A percentile compares a stretch with the other conserved stretches of the same genome.
Evolutionary conservation across 495 filamentous ascomycete species (phyloP).

Genomic region (Amphirosellinia nigrospora): DNA sequence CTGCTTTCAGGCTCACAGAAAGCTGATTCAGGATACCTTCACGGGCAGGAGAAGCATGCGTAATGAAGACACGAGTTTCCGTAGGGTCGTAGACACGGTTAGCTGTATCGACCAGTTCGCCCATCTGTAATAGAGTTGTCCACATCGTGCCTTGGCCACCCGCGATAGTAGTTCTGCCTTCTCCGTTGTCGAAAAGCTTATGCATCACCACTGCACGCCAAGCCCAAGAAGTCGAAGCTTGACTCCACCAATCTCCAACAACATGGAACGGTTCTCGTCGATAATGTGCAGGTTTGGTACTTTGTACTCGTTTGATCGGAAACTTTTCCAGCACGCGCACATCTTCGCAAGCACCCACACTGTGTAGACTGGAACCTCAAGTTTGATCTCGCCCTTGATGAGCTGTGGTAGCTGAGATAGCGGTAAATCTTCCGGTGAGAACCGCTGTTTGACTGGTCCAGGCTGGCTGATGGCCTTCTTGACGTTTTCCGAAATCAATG

Average conservation of each 20-base stretch:
- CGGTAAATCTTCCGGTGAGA: conserved; percentile 77
- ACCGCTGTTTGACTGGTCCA: conserved; percentile 79
- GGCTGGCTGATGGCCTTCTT: conserved; percentile 80
- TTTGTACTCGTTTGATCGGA: conserved; percentile 96
- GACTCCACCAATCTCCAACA: conserved; percentile 92
- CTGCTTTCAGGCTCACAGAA: conserved; percentile 95
- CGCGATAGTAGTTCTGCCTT: conserved; percentile 96
- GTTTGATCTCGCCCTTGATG: conserved; percentile 81
- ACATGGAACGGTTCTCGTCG: conserved; percentile 93
- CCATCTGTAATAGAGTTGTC: conserved; percentile 98
- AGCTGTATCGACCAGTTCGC: conserved; percentile 96
- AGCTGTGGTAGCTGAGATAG: conserved; percentile 95
- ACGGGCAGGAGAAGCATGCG: conserved; percentile 94
- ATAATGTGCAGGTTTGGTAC: conserved; percentile 97
- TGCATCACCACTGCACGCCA: conserved; percentile 98
- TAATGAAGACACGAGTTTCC: conserved; percentile 97
- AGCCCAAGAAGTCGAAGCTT: conserved; percentile 94
- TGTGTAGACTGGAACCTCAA: conserved; percentile 96
- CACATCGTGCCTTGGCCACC: conserved; percentile 99
- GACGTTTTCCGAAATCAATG: conserved; percentile 82
- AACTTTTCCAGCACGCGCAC: conserved; percentile 98
- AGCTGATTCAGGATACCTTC: conserved; percentile 98
- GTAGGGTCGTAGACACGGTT: conserved; percentile 98
- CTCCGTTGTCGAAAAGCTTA: conserved; percentile 99
- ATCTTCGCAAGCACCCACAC: conserved; percentile 99